A percentile compares a stretch with the other conserved stretches of the same genome.
Conservation (phyloP, 2,329 filamentous ascomycete species). For the Myriosclerotinia duriaeana region DNA sequence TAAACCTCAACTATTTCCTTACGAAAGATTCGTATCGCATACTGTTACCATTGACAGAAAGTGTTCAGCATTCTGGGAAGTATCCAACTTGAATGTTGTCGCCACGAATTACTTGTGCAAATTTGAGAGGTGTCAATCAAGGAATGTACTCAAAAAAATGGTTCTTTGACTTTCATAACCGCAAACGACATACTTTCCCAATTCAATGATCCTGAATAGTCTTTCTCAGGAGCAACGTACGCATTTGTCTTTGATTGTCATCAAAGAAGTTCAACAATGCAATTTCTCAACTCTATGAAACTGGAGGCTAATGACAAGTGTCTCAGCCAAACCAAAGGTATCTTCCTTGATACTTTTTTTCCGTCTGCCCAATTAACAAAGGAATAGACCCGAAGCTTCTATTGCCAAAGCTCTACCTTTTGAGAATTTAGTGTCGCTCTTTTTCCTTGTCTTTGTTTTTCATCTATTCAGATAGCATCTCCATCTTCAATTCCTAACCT, state of each 20-base stretch:
- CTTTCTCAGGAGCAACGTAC: neutral
- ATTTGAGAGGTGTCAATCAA: neutral
- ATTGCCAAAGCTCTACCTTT: neutral
- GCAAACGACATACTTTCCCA: slow-evolving; percentile 14
- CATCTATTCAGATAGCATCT: slow-evolving; percentile 9
- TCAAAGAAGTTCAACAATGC: slow-evolving; percentile 9
- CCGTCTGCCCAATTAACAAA: slow-evolving; percentile 6
- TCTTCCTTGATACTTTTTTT: neutral
- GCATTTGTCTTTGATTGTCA: neutral
- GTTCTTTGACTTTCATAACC: slow-evolving; percentile 7
- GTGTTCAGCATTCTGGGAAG: too few species aligned
- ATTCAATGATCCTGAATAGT: neutral
- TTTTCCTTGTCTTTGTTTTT: slow-evolving; percentile 6
- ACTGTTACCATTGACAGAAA: too few species aligned
- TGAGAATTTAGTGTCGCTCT: neutral
- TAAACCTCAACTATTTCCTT: too few species aligned
- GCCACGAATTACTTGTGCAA: neutral
- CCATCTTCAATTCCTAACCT: neutral
- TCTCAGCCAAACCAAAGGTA: neutral
- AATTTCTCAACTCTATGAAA: neutral
- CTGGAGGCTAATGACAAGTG: neutral
- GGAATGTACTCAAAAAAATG: slow-evolving; percentile 6
- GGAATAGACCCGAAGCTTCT: neutral
- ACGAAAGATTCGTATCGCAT: too few species aligned
- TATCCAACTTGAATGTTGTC: neutral